Evolutionary conservation across 495 filamentous ascomycete genomes (phyloP), one percentile per base, ranked within the genome.

Genomic region (Penicillium ochrochloron): DNA sequence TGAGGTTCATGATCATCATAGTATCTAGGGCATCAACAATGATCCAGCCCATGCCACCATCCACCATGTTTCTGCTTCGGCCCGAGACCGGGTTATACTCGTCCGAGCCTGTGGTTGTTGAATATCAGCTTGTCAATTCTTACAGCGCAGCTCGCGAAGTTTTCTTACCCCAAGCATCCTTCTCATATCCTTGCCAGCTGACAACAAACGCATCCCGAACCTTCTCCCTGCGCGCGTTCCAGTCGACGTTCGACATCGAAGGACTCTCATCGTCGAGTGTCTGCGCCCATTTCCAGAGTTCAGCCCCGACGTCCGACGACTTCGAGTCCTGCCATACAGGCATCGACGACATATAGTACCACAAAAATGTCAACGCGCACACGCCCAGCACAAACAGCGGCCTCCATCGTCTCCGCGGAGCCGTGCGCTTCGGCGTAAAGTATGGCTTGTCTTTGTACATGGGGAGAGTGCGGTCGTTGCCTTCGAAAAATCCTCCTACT

Each of bases 371-470:
- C 61, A 68, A 76, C 73, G 57, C 86, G 57, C 77, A 71, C 15
- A 75, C 31, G 19, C 65, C 69, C 10, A 74, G 29, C 7, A 74
- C n/a, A 15, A 55, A 56, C 2, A 77, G 52, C 17, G 64, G 71
- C 41, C 67, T 72, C 65, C 76, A 73, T 44, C 75, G 60, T 37
- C 63, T 64, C 37, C 74, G 67, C 15, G 78, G 77, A 17, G 76
- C 78, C 9, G 78, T 81, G 41, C 80, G 78, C 57, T 77, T 75
- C 10, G 80, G 79, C 34, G 74, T 68, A 46, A 82, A 83, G 73
- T 92, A 96, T 27, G 95, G 95, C 72, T 99, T 99, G 77, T 99
- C 95, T 82, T 99, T 99, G 78, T 99, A 99, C 89, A 98, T 90
- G 42, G 95, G 95, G 27, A 99, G 80, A 35, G 88, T 83, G 57